Evolutionary conservation across 768 basidiomycete genomes (phyloP).

Genomic region (Mycena capillaripes): DNA sequence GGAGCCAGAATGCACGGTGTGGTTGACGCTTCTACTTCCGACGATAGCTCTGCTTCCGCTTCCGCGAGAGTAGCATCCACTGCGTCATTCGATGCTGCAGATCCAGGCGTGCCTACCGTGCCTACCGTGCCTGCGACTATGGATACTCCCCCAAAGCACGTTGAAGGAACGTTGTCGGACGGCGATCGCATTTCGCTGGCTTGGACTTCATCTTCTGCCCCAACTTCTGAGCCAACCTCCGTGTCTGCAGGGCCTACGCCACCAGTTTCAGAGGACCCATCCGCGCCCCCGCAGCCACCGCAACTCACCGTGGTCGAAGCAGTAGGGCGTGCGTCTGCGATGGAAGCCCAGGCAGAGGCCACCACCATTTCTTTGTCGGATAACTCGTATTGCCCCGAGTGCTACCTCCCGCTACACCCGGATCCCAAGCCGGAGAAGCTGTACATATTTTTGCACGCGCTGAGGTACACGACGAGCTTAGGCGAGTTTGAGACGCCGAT

Average conservation of each 20-base stretch:
- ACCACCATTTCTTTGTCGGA: slow-evolving; percentile 55
- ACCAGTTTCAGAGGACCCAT: slow-evolving; percentile 27
- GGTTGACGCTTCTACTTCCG: slow-evolving; percentile 33
- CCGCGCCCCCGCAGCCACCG: slow-evolving; percentile 40
- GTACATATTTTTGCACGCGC: slow-evolving; percentile 96
- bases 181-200: slow-evolving; percentile 2
- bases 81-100: slow-evolving; percentile 18
- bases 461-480: slow-evolving; percentile 85
- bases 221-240: slow-evolving; percentile 19
- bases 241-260: slow-evolving; percentile 15
- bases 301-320: slow-evolving; percentile 68
- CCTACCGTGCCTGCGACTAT: slow-evolving; percentile 5
- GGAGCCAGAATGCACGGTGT: slow-evolving; percentile 26
- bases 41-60: slow-evolving; percentile 25
- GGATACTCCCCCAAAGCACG: background rate
- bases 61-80: slow-evolving; percentile 19
- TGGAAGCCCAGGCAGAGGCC: slow-evolving; percentile 54
- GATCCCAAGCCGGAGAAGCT: slow-evolving; percentile 94
- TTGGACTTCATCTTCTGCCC: slow-evolving; percentile 25
- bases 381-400: slow-evolving; percentile 85
- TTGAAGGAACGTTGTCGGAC: slow-evolving; percentile 5
- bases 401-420: slow-evolving; percentile 92
- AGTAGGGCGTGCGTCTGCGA: slow-evolving; percentile 53
- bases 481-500: slow-evolving; percentile 89
- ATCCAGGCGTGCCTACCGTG: slow-evolving; percentile 14